Conservation (phyloP, 768 basidiomycete genomes). For the Tricholoma hemisulphureum region DNA sequence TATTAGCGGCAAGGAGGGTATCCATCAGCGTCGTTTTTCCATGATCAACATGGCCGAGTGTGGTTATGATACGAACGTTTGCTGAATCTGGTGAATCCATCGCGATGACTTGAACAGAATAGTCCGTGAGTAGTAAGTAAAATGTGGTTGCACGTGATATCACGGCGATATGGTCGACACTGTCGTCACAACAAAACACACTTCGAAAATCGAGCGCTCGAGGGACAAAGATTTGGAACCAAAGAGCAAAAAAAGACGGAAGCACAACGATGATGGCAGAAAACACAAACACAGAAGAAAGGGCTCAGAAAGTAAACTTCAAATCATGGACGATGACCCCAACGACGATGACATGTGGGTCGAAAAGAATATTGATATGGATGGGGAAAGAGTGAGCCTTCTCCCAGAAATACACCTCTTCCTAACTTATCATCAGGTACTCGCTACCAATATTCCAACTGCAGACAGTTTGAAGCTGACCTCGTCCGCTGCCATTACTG, state of each 20-base stretch:
- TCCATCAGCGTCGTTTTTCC: conserved; percentile 98
- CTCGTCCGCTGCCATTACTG: conserved; percentile 53
- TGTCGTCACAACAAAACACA: conserved; percentile 11
- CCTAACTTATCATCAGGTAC: conserved; percentile 40
- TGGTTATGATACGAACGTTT: conserved; percentile 76
- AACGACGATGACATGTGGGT: conserved; percentile 80
- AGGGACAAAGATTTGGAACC: conserved; percentile 42
- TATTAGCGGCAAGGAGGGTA: conserved; percentile 91
- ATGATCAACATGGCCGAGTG: conserved; percentile 90
- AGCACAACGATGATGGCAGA: conserved; percentile 41
- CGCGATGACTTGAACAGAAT: background rate
- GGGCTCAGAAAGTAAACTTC: conserved; percentile 42
- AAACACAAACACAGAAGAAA: conserved; percentile 44
- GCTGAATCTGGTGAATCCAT: conserved; percentile 40
- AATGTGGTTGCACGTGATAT: conserved; percentile 24
- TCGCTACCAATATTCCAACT: conserved; percentile 75
- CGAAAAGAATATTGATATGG: conserved; percentile 82
- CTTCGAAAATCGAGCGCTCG: conserved; percentile 34
- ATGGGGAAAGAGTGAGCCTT: conserved; percentile 65
- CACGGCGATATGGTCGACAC: conserved; percentile 16
- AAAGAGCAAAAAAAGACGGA: conserved; percentile 56
- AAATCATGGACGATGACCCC: conserved; percentile 69
- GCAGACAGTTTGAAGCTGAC: conserved; percentile 67
- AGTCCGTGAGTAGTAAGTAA: background rate
- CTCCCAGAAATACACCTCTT: background rate